phyloP scores from a whole-genome alignment of 495 filamentous ascomycete genomes.

The Penicillium fimorum region DNA sequence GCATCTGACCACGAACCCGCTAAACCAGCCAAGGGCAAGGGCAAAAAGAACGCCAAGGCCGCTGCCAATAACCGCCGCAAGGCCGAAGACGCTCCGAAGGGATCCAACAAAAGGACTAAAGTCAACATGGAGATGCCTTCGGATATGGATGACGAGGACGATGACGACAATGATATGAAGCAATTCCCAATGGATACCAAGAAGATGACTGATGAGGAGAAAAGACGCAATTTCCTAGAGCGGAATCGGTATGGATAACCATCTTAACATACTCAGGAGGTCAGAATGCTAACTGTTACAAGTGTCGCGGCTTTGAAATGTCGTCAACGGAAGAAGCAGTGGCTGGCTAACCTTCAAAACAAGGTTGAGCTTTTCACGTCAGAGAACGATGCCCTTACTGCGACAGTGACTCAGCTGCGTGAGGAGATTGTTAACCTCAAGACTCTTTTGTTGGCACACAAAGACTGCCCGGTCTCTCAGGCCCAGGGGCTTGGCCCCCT shows the following conservation, averaged over 20 bases:
- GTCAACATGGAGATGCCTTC: constrained; percentile 51
- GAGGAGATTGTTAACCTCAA: constrained; percentile 97
- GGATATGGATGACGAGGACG: constrained; percentile 55
- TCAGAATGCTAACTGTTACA: constrained; percentile 21
- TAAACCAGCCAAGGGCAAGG: constrained; percentile 63
- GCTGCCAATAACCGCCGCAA: constrained; percentile 68
- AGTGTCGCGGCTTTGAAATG: constrained; percentile 97
- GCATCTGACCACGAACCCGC: constrained; percentile 67
- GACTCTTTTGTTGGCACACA: constrained; percentile 88
- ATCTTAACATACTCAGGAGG: neutral
- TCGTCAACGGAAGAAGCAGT: constrained; percentile 97
- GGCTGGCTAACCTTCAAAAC: constrained; percentile 90
- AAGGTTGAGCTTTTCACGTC: constrained; percentile 90
- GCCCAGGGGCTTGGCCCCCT: constrained; percentile 74
- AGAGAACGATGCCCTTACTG: constrained; percentile 86
- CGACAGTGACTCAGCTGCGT: constrained; percentile 76
- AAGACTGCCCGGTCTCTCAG: constrained; percentile 92
- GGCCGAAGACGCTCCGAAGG: constrained; percentile 72
- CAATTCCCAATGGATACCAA: constrained; percentile 44
- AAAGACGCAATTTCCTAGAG: constrained; percentile 96
- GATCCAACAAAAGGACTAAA: constrained; percentile 71
- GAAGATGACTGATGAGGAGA: constrained; percentile 99
- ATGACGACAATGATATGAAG: constrained; percentile 48
- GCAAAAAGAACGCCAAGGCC: constrained; percentile 63
- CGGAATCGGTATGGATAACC: constrained; percentile 77